phyloP scores from a whole-genome alignment of 768 basidiomycete genomes.

The Suillus paluster region DNA sequence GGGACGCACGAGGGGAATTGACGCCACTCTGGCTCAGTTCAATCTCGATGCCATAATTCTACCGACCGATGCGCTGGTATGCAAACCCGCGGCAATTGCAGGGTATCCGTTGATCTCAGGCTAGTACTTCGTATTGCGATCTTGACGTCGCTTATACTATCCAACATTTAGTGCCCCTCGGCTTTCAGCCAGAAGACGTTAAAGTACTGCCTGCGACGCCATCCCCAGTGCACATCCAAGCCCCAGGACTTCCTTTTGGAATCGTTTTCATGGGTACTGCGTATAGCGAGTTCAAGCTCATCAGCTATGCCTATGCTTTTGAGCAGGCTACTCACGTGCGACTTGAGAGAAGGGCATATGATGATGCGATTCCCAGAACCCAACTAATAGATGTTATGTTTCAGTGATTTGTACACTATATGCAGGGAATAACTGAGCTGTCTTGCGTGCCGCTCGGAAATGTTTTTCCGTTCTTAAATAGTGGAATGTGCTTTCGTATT shows the following conservation, averaged over 20 bases:
- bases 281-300: conserved; percentile 58
- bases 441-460: background rate
- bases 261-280: conserved; percentile 61
- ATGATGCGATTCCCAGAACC: conserved; percentile 57
- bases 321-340: conserved; percentile 61
- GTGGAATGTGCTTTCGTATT: background rate
- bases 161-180: conserved; percentile 49
- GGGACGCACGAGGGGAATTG: conserved; percentile 54
- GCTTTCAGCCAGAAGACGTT: conserved; percentile 56
- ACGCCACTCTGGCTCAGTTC: conserved; percentile 46
- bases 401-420: background rate
- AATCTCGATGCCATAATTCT: conserved; percentile 53
- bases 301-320: conserved; percentile 60
- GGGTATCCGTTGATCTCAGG: conserved; percentile 66
- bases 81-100: conserved; percentile 48
- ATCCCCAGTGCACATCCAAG: conserved; percentile 32
- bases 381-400: conserved; percentile 40
- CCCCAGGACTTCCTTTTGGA: conserved; percentile 56
- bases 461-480: background rate
- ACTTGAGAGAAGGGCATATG: conserved; percentile 47
- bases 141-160: conserved; percentile 30
- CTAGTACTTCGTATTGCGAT: background rate
- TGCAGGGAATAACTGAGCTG: background rate
- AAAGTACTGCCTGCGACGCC: conserved; percentile 44
- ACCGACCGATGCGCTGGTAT: conserved; percentile 34